phyloP scores from a whole-genome alignment of 345 rosid species.

The Pelargonium nanum region DNA sequence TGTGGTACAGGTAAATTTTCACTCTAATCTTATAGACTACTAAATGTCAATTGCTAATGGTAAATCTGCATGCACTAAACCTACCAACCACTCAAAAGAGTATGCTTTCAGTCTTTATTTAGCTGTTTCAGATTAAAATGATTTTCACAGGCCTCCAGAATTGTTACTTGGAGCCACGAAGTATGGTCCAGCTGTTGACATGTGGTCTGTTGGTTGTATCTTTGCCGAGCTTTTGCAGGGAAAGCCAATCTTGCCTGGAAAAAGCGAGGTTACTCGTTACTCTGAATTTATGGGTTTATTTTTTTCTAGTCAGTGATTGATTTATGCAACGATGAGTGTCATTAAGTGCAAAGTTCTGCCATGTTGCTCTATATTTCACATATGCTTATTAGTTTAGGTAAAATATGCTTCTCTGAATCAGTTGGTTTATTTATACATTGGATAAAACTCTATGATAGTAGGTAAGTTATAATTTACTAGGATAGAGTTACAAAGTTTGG shows the following conservation, averaged over 20 bases:
- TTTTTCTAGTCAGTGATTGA: too few relatives aligned
- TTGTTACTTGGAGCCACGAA: constrained; percentile 90
- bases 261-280: constrained; percentile 52
- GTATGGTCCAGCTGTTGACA: constrained; percentile 92
- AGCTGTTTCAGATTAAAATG: background rate
- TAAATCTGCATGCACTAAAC: background rate
- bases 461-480: too few relatives aligned
- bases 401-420: too few relatives aligned
- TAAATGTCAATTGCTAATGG: background rate
- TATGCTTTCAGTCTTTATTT: background rate
- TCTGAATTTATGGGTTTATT: background rate
- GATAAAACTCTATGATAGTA: too few relatives aligned
- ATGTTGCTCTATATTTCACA: too few relatives aligned
- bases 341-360: too few relatives aligned
- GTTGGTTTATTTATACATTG: too few relatives aligned
- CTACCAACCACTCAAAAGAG: background rate
- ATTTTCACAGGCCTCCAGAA: constrained; percentile 72
- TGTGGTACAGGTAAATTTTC: constrained; percentile 77
- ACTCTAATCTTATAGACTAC: background rate
- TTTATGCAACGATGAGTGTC: too few relatives aligned
- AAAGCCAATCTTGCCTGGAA: constrained; percentile 86
- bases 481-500: too few relatives aligned
- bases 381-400: too few relatives aligned
- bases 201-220: constrained; percentile 97
- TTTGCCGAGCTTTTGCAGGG: constrained; percentile 91